These are phyloP conservation scores for Phlebiopsis gigantea DNA, from an alignment of 768 basidiomycete genomes.

Conservation along the genomic window DNA sequence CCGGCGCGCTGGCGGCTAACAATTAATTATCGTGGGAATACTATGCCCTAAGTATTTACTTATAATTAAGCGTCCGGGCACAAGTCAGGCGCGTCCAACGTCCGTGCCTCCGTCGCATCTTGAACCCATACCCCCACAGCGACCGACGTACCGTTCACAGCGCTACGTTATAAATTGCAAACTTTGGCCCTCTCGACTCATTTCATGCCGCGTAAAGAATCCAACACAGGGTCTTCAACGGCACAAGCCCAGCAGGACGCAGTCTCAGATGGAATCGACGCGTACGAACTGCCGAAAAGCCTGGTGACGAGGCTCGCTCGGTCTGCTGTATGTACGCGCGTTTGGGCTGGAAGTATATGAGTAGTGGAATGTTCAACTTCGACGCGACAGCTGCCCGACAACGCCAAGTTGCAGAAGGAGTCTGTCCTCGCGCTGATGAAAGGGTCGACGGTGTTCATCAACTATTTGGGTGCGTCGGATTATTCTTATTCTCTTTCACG, in stretches of 20 bases:
- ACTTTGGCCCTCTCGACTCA: not conserved
- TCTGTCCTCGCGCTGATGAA: conserved; percentile 80
- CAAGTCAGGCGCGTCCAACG: too few relatives aligned
- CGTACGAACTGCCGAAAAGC: conserved; percentile 82
- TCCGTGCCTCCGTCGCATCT: too few relatives aligned
- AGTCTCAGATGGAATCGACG: conserved; percentile 81
- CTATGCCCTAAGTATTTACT: too few relatives aligned
- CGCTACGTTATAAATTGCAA: too few relatives aligned
- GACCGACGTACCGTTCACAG: too few relatives aligned
- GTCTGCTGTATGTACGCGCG: conserved; percentile 53
- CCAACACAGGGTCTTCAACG: conserved; percentile 45
- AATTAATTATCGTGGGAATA: too few relatives aligned
- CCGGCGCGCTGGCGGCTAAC: too few relatives aligned
- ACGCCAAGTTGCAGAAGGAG: conserved; percentile 86
- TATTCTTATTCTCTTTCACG: not conserved
- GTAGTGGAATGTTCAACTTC: too few relatives aligned
- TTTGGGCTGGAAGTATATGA: not conserved
- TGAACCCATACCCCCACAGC: too few relatives aligned
- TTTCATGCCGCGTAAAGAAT: conserved; percentile 71
- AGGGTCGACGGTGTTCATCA: conserved; percentile 92
- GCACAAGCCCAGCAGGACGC: conserved; percentile 78
- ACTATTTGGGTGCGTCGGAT: conserved; percentile 69
- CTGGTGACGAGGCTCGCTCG: conserved; percentile 83
- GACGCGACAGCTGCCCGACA: conserved; percentile 64
- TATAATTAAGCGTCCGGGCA: too few relatives aligned